A percentile compares a stretch with the other conserved stretches of the same genome.
phyloP scores from a whole-genome alignment of 169 alveolate genomes.

The Amoebophrya sp. region DNA sequence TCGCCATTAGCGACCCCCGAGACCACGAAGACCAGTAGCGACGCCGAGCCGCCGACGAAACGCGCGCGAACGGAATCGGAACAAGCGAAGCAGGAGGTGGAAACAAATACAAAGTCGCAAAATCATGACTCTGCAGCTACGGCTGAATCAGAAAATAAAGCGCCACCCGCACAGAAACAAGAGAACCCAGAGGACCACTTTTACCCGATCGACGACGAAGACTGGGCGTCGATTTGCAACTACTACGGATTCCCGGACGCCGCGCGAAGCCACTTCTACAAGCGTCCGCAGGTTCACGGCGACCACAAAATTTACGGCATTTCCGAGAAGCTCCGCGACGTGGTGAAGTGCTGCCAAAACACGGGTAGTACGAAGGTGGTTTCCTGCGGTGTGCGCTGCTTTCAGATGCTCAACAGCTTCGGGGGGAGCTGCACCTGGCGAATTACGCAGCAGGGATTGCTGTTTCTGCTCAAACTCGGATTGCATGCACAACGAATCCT shows the following conservation, averaged over 20 bases:
- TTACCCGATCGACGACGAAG: neutral
- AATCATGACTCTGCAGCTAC: too few species aligned
- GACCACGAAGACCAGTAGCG: neutral
- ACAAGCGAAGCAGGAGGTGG: neutral
- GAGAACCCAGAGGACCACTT: neutral
- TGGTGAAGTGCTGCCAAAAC: neutral
- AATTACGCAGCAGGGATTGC: neutral
- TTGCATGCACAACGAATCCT: neutral
- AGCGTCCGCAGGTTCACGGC: neutral
- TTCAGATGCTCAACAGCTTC: neutral
- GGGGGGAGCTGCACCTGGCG: neutral
- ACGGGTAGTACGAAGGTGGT: neutral
- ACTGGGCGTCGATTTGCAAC: neutral
- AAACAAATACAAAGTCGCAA: neutral
- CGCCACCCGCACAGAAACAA: neutral
- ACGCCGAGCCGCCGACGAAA: neutral
- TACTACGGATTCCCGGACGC: neutral
- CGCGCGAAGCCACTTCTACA: neutral
- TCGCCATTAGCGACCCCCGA: neutral
- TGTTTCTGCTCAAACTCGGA: neutral
- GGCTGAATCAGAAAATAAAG: too few species aligned
- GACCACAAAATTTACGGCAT: conserved; percentile 3
- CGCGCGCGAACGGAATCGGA: neutral
- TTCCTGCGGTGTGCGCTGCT: neutral
- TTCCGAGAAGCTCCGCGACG: conserved; percentile 3